Conservation (phyloP, 2,329 filamentous ascomycete species). For the Diplodia sapinea region DNA sequence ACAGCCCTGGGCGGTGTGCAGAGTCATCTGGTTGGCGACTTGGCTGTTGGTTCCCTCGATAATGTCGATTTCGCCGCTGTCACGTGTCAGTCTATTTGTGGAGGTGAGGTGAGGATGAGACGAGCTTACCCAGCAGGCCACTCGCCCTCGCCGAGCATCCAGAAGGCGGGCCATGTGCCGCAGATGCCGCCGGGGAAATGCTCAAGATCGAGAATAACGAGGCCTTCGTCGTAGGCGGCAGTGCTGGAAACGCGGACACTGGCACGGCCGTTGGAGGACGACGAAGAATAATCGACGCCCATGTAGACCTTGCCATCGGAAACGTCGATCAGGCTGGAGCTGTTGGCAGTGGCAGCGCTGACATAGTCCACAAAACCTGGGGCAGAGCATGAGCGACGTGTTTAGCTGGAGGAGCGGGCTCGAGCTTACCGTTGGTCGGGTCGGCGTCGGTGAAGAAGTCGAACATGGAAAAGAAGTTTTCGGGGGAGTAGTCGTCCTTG, state of each 20-base stretch:
- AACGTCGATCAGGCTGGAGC: slow-evolving; percentile 50
- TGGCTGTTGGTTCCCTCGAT: slow-evolving; percentile 56
- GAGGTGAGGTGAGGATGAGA: slow-evolving; percentile 18
- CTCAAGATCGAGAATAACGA: slow-evolving; percentile 57
- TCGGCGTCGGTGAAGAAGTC: slow-evolving; percentile 48
- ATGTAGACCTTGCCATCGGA: slow-evolving; percentile 49
- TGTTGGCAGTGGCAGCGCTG: slow-evolving; percentile 45
- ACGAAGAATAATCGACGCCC: slow-evolving; percentile 53
- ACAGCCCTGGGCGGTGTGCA: slow-evolving; percentile 56
- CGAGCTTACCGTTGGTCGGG: slow-evolving; percentile 50
- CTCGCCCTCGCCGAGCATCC: slow-evolving; percentile 43
- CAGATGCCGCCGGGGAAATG: slow-evolving; percentile 58
- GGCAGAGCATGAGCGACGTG: slow-evolving; percentile 35
- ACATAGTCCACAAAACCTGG: slow-evolving; percentile 51
- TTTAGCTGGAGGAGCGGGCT: slow-evolving; percentile 32
- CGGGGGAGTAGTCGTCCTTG: slow-evolving; percentile 34
- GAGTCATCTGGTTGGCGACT: slow-evolving; percentile 52
- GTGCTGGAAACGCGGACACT: slow-evolving; percentile 57
- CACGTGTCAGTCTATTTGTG: slow-evolving; percentile 3
- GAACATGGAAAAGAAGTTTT: slow-evolving; percentile 47
- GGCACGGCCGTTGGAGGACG: slow-evolving; percentile 48
- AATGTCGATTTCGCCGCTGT: slow-evolving; percentile 56
- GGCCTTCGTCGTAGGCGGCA: slow-evolving; percentile 53
- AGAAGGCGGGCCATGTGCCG: slow-evolving; percentile 57
- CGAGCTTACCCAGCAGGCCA: slow-evolving; percentile 43